Conservation (phyloP, 345 rosid genomes). For the Euphorbia tirucalli region DNA sequence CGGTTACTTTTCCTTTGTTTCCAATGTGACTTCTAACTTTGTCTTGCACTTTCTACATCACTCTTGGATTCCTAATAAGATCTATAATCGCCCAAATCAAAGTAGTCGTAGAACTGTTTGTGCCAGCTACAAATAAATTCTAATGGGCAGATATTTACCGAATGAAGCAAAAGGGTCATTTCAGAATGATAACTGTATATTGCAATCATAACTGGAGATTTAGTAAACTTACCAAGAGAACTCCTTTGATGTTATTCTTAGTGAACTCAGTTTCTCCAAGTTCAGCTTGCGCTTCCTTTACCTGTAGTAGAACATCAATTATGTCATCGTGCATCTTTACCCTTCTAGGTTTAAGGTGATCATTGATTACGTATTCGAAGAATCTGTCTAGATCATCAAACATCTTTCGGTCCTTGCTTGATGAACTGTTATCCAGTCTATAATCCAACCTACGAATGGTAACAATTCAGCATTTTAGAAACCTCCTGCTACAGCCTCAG, state of each 20-base stretch:
- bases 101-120: not conserved
- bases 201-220: no score
- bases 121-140: constrained; percentile 12
- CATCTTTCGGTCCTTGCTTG: constrained; percentile 33
- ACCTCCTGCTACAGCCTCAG: constrained; percentile 23
- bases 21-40: constrained; percentile 45
- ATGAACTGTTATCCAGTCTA: constrained; percentile 38
- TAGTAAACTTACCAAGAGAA: constrained; percentile 27
- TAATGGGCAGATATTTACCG: not conserved
- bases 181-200: no score
- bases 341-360: constrained; percentile 38
- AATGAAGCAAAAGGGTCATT: constrained; percentile 1
- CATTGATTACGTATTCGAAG: constrained; percentile 35
- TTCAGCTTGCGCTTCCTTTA: constrained; percentile 11
- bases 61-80: constrained; percentile 28
- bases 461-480: constrained; percentile 39
- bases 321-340: constrained; percentile 14
- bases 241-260: constrained; percentile 22
- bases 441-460: constrained; percentile 36
- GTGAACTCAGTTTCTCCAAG: constrained; percentile 4
- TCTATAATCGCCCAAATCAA: not conserved
- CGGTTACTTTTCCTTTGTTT: constrained; percentile 24
- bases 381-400: constrained; percentile 38
- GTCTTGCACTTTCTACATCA: constrained; percentile 58
- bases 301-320: constrained; percentile 25